These are phyloP conservation scores for Plenodomus lindquistii DNA, from an alignment of 2,329 filamentous ascomycete genomes.

Conservation along the genomic window DNA sequence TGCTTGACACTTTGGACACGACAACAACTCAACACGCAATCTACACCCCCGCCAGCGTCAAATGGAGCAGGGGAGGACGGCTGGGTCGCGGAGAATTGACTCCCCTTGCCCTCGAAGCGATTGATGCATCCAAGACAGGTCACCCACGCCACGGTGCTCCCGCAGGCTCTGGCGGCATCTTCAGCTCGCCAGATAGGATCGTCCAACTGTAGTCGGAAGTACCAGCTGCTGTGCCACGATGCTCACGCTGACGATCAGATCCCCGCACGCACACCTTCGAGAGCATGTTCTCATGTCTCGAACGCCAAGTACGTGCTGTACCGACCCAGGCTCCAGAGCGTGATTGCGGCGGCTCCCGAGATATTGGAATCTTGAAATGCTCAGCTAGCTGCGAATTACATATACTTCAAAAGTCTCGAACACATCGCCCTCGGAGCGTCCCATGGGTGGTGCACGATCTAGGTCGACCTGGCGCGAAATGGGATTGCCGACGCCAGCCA, in stretches of 20 bases:
- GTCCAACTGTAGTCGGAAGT: conserved; percentile 7
- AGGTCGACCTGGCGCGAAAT: conserved; percentile 19
- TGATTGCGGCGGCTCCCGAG: not conserved
- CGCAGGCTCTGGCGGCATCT: not conserved
- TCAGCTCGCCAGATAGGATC: conserved; percentile 6
- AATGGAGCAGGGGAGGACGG: not conserved
- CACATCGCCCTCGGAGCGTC: not conserved
- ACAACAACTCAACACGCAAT: not conserved
- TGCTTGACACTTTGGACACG: not conserved
- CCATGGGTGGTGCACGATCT: conserved; percentile 9
- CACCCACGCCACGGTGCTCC: not conserved
- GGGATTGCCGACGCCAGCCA: conserved; percentile 28
- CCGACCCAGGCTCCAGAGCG: not conserved
- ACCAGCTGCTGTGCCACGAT: conserved; percentile 7
- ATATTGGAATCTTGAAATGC: not conserved
- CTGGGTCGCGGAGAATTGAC: not conserved
- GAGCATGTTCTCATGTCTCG: no score
- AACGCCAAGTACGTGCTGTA: not conserved
- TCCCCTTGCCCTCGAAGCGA: not conserved
- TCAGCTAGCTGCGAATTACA: not conserved
- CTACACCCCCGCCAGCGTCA: not conserved
- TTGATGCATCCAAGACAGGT: not conserved
- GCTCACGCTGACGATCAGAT: not conserved
- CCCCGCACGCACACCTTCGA: not conserved
- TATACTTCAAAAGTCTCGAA: not conserved